Evolutionary conservation across 139 green algal species (phyloP), one percentile per base, ranked within the genome.

Genomic region (Chlamydomonas eustigma): DNA sequence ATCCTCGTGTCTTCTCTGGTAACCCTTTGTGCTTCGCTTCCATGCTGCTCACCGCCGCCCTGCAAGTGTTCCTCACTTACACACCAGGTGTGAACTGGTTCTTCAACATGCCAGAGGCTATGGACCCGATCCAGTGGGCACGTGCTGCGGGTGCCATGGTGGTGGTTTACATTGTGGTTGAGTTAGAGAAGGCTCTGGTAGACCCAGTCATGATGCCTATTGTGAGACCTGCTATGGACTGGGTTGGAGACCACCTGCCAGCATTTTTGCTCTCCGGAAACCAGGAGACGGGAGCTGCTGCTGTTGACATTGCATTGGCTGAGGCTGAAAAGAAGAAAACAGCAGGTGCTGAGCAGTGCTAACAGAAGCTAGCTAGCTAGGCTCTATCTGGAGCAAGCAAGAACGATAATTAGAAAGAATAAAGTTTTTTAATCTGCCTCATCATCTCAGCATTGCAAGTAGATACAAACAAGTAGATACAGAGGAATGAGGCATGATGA

Each of bases 131-230:
- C 4, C 51, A 70, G 50, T 63, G 35, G 36, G 36, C 32, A 12
- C 71, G 78, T 4, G 73, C 68, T 4, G 37, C 38, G 1, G 58
- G 18, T 34, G 58, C 63, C 74, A 83, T 80, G 68, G 32, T 74
- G 1, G 75, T 78, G 2, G 31, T 78, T 24, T 86, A 81, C 44
- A 2, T 51, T 0, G 30, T 81, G 1, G 77, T 83, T 34, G 77
- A 86, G 74, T 39, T 80, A 38, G 80, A 85, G 51, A 85, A 85
- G 73, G 76, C 76, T 2, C 65, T 82, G n/a, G 80, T 85, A 30
- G 80, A 85, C 65, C 80, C 80, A 0, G 33, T 85, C 6, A 52
- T 81, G 28, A 81, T 85, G 76, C 80, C 80, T 30, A 37, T 85
- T 5, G 32, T 85, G 30, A 50, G 72, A n/a, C 76, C 80, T 0